phyloP scores from a whole-genome alignment of 352 stramenopile genomes.

The Bremia lactucae region DNA sequence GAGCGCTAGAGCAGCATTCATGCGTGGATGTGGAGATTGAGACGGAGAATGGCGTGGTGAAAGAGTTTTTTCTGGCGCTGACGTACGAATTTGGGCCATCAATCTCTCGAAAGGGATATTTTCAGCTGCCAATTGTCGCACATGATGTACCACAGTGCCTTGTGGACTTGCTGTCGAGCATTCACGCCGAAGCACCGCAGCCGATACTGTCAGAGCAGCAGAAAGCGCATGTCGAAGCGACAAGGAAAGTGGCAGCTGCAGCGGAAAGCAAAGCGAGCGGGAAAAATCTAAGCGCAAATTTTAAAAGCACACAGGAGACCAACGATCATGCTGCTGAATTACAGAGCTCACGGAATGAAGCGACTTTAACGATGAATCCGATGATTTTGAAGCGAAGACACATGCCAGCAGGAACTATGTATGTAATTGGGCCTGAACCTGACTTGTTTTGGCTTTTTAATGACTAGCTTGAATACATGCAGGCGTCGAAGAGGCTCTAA shows the following conservation, averaged over 20 bases:
- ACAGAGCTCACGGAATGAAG: conserved; percentile 6
- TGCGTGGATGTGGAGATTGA: conserved; percentile 31
- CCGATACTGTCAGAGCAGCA: conserved; percentile 27
- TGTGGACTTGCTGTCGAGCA: conserved; percentile 24
- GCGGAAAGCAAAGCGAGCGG: neutral
- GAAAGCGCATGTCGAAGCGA: conserved; percentile 5
- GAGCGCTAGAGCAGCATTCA: conserved; percentile 27
- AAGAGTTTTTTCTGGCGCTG: conserved; percentile 24
- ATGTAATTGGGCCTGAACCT: conserved; percentile 9
- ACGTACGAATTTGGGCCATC: conserved; percentile 57
- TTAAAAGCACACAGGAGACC: neutral
- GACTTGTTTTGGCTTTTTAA: neutral
- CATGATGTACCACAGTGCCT: conserved; percentile 18
- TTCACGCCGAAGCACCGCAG: conserved; percentile 25
- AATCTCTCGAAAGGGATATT: conserved; percentile 38
- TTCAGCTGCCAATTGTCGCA: conserved; percentile 30
- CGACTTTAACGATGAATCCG: conserved; percentile 2
- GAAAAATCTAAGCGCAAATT: neutral
- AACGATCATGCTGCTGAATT: neutral
- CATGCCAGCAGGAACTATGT: conserved; percentile 38
- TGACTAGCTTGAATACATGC: neutral
- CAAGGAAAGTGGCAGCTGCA: neutral
- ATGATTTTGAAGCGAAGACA: conserved; percentile 36
- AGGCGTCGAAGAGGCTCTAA: conserved; percentile 38
- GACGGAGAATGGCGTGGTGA: conserved; percentile 4